Conservation (phyloP, 129 eudicot species). For the carrot (Daucus carota) region DH1_v3.0 NC_030387.2:39409001-39409500, state of each 20-base stretch:
- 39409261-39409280: slow-evolving; percentile 62
- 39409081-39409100: slow-evolving; percentile 20
- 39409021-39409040: slow-evolving; percentile 78
- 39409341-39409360: slow-evolving; percentile 76
- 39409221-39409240: slow-evolving; percentile 61
- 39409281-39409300: slow-evolving; percentile 80
- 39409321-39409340: slow-evolving; percentile 92
- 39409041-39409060: slow-evolving; percentile 72
- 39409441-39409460: slow-evolving; percentile 60
- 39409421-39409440: slow-evolving; percentile 69
- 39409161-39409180: slow-evolving; percentile 90
- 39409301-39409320: slow-evolving; percentile 57
- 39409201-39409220: slow-evolving; percentile 67
- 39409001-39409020: slow-evolving; percentile 56
- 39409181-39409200: slow-evolving; percentile 81
- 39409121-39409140: neutral
- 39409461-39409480: slow-evolving; percentile 61
- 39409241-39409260: slow-evolving; percentile 87
- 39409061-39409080: slow-evolving; percentile 56
- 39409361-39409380: slow-evolving; percentile 77
- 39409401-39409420: slow-evolving; percentile 63
- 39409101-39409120: neutral
- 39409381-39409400: slow-evolving; percentile 55
- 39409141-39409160: slow-evolving; percentile 17
- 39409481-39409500: slow-evolving; percentile 59